A percentile compares a stretch with the other conserved stretches of the same genome.
These are phyloP conservation scores for Remersonia thermophila DNA, from an alignment of 2,329 filamentous ascomycete genomes.

Conservation along the genomic window DNA sequence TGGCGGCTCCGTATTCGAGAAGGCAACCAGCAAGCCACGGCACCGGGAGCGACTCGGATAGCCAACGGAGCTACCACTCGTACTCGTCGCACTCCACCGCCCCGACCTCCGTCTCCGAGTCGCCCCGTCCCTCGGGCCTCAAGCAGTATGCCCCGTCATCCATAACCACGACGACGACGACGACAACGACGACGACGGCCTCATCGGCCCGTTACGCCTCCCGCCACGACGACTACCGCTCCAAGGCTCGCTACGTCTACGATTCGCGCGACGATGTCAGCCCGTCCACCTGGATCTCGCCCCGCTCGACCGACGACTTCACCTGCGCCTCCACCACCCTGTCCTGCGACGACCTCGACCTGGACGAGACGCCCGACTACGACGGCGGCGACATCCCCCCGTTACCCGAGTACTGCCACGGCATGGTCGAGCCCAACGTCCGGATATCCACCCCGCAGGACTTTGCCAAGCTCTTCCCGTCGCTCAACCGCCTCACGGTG, in stretches of 20 bases:
- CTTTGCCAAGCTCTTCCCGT: slow-evolving; percentile 79
- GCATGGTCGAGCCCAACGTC: slow-evolving; percentile 51
- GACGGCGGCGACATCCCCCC: slow-evolving; percentile 33
- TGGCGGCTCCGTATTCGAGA: slow-evolving; percentile 23
- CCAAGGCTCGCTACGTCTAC: slow-evolving; percentile 9
- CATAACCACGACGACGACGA: slow-evolving; percentile 1
- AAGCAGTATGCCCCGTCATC: slow-evolving; percentile 20
- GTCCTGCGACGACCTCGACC: slow-evolving; percentile 45
- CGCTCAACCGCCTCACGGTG: slow-evolving; percentile 65
- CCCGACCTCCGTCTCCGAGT: slow-evolving; percentile 33
- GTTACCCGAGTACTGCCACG: slow-evolving; percentile 48
- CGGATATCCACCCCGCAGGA: slow-evolving; percentile 68
- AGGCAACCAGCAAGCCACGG: slow-evolving; percentile 26
- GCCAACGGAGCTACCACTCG: slow-evolving; percentile 30
- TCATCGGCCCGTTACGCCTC: neutral
- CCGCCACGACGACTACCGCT: neutral
- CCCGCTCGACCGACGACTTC: slow-evolving; percentile 51
- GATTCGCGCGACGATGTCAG: slow-evolving; percentile 16
- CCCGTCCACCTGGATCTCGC: slow-evolving; percentile 23
- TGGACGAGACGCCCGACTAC: slow-evolving; percentile 22
- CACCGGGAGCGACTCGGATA: slow-evolving; percentile 28
- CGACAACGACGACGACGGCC: slow-evolving; percentile 2
- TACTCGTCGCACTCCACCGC: slow-evolving; percentile 36
- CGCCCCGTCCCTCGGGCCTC: slow-evolving; percentile 26
- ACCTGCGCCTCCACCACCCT: slow-evolving; percentile 67